Conservation (phyloP, 164 flowering plant genomes). For the Vitis rupestris region DNA sequence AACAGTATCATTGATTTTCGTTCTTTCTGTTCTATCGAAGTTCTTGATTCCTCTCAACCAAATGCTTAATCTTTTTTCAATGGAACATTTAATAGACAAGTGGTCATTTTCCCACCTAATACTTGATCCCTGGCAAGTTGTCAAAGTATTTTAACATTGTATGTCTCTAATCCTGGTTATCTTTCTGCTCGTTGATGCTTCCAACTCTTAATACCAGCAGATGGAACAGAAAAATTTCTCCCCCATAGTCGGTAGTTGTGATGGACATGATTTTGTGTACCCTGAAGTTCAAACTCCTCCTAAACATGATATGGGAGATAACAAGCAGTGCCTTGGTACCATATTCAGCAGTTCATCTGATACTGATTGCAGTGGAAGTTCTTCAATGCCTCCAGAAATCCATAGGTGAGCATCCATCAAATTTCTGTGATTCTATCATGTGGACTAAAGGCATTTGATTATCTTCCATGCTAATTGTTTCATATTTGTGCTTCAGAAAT, state of each 20-base stretch:
- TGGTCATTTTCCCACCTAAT: no score
- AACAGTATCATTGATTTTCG: no score
- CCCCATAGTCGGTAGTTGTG: constrained; percentile 21
- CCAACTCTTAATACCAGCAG: constrained; percentile 4
- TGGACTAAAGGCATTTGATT: not conserved
- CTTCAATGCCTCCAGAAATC: constrained; percentile 26
- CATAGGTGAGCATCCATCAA: constrained; percentile 25
- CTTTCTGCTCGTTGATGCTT: no score
- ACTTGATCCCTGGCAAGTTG: no score
- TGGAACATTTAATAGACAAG: no score
- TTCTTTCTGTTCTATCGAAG: no score
- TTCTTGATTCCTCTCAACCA: no score
- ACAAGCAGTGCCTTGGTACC: constrained; percentile 19
- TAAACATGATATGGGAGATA: constrained; percentile 10
- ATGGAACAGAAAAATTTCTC: constrained; percentile 5
- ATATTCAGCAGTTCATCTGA: constrained; percentile 25
- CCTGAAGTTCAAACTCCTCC: constrained; percentile 29
- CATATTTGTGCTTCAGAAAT: constrained; percentile 25
- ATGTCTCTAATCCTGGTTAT: no score
- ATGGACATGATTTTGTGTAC: constrained; percentile 7
- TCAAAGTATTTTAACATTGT: no score
- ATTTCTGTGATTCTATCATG: not conserved
- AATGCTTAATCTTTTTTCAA: no score
- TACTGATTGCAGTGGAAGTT: constrained; percentile 22
- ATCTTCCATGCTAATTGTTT: constrained; percentile 5